Base-by-base conservation (phyloP, 1,284 basidiomycete genomes). In the Taiwanofungus camphoratus region DNA sequence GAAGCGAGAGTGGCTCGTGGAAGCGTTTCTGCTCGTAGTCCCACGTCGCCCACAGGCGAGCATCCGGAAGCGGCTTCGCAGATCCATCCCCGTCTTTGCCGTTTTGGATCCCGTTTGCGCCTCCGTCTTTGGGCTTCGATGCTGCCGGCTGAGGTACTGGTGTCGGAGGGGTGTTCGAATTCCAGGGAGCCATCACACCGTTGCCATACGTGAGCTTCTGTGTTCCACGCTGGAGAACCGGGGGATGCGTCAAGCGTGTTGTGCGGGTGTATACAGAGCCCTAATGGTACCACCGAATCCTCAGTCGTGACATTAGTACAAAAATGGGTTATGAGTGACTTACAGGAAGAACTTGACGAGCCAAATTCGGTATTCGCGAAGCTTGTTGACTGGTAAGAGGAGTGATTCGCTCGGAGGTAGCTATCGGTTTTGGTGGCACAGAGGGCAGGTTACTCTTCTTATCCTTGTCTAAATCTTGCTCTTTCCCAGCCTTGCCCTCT, bases 21-120 rank as follows among this genome's bases (percentile, higher is more conserved):
- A 69, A 81, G 48, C 75, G 76, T 63, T 85, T 86, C 34, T 63
- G 57, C 53, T 88, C 84, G 49, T 76, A 82, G 42, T 84, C 80
- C 85, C 85, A 88, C 16, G 85, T 87, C 36, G 82, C 79, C 54
- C 70, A 85, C 46, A 86, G 58, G 37, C 74, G 67, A 11, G 86
- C 86, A 49, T 87, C 84, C 0, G 81, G 78, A 20, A 87, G 64
- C 41, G 24, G 59, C 52, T 51, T 66, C 52, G 45, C 56, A 45
- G 46, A 56, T n/a, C n/a, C n/a, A n/a, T n/a, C n/a, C n/a, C n/a
- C n/a, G 31, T 63, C 63, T 46, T 61, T 68, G 44, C 65, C 57
- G 51, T 57, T 60, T 55, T 44, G 57, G 52, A 35, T 49, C 43
- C 44, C 61, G 41, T 65, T 66, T 32, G 45, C 39, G n/a, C 41